Base-by-base conservation (phyloP, 805 yeast genomes). In the Priceomyces melissophilus region DNA sequence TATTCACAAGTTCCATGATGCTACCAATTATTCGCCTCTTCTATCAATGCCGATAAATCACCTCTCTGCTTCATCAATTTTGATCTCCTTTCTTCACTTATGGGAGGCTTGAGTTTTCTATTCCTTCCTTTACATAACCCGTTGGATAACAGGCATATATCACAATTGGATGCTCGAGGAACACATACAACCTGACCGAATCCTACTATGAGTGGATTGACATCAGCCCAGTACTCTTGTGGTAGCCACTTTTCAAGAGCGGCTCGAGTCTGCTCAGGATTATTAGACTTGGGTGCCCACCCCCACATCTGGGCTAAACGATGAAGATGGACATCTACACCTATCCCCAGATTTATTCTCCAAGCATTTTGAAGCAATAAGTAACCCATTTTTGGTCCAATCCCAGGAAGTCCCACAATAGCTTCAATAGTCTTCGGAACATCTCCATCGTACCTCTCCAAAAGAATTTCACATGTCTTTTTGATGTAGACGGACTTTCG, bases 361-460 rank as follows among this genome's bases (percentile, higher is more conserved):
- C 96, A 89, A 0, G 93, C 96, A 31, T 79, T 76, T 53, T 88
- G 96, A 43, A 88, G 65, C 1, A 90, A 71, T 30, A 90, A 63
- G 57, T 77, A 84, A 0, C 95, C 96, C 98, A 90, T 90, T 58
- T 90, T 90, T 7, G 96, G 96, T 0, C 98, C 98, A 2, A 90
- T 95, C 0, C 98, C 98, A 0, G 96, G 96, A 26, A 90, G 65
- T 0, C 75, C 60, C 4, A 76, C 70, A 38, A 90, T 70, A 1
- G 82, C 90, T 5, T 75, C 79, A 7, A 85, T 71, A 2, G 82
- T 73, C 43, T 73, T 61, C 0, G 98, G 98, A 3, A 91, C 73
- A 48, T 89, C 96, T 6, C 81, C 80, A 9, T 67, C 65, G 55
- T 71, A 79, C 14, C 72, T 53, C 1, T 71, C 74, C 3, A 54